Evolutionary conservation across 352 stramenopile genomes (phyloP), one percentile per base, ranked within the genome.

Genomic region (Phytophthora citricola): DNA sequence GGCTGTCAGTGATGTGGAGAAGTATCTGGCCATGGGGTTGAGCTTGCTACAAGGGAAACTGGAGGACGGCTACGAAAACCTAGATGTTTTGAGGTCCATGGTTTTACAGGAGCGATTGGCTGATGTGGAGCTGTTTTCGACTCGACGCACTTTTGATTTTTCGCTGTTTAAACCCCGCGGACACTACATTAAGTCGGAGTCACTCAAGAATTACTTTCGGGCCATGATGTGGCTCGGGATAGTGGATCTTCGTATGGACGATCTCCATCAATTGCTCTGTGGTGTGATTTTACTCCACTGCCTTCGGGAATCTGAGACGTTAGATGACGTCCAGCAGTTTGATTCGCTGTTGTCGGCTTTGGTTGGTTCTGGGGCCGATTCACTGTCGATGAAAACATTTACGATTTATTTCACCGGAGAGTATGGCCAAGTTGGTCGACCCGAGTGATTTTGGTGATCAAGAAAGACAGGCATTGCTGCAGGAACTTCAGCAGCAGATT

Each of bases 91-190:
- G 32, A 61, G 51, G 14, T 34, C 12, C 11, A 53, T 45, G 5
- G 22, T 46, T 11, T 12, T 27, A 26, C 6, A 11, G 11, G 38
- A 43, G 38, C 14, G 14, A 43, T 17, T 3, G 6, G 15, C n/a
- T 4, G 7, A 20, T 20, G 6, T 20, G 14, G 15, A 43, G 38
- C 4, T 43, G 38, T 43, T 43, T 43, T 46, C 40, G 4, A 46
- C 40, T 46, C n/a, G 6, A 46, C 40, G 40, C 12, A 32, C 5
- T 22, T 27, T 72, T 27, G 62, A 75, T 34, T 69, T 75, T 15
- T 75, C 67, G 20, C 41, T 54, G 27, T 72, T 75, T 38, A 73
- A 67, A 40, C 53, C 69, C 1, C 69, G 63, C 1, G 63, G 67
- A 27, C 67, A 75, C 27, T 75, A 75, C 46, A 68, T 61, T 15